Evolutionary conservation across 164 flowering plant species (phyloP).

Genomic region (Dillenia turbinata): DNA sequence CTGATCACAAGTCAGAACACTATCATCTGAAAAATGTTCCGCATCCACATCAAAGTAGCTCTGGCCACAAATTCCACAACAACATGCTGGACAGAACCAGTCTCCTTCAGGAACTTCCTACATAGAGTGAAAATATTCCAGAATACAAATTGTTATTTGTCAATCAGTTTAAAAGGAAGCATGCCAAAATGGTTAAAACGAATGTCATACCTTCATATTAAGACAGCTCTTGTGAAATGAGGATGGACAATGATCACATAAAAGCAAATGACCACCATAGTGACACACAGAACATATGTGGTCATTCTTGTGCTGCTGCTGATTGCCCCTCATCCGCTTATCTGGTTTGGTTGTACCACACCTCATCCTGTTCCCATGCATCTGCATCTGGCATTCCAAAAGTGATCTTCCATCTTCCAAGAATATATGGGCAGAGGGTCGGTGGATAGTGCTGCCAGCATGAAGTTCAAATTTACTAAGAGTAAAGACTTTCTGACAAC

Average conservation of each 20-base stretch:
- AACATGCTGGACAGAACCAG: slow-evolving; percentile 90
- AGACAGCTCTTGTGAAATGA: slow-evolving; percentile 73
- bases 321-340: slow-evolving; percentile 17
- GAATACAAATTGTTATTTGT: neutral
- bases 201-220: slow-evolving; percentile 51
- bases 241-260: slow-evolving; percentile 87
- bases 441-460: slow-evolving; percentile 46
- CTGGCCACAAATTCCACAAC: slow-evolving; percentile 62
- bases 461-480: slow-evolving; percentile 57
- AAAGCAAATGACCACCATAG: slow-evolving; percentile 68
- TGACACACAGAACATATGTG: slow-evolving; percentile 72
- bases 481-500: slow-evolving; percentile 56
- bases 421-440: slow-evolving; percentile 60
- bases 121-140: slow-evolving; percentile 5
- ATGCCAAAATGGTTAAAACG: neutral
- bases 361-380: slow-evolving; percentile 10
- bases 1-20: slow-evolving; percentile 50
- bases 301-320: slow-evolving; percentile 34
- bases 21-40: slow-evolving; percentile 19
- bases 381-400: slow-evolving; percentile 60
- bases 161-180: slow-evolving; percentile 3
- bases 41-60: slow-evolving; percentile 20
- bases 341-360: slow-evolving; percentile 7
- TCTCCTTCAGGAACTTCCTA: slow-evolving; percentile 78
- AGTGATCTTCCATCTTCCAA: slow-evolving; percentile 83